These are phyloP conservation scores for Pontederia crassipes DNA, from an alignment of 176 grass and related monocot species.

Conservation along the genomic window DNA sequence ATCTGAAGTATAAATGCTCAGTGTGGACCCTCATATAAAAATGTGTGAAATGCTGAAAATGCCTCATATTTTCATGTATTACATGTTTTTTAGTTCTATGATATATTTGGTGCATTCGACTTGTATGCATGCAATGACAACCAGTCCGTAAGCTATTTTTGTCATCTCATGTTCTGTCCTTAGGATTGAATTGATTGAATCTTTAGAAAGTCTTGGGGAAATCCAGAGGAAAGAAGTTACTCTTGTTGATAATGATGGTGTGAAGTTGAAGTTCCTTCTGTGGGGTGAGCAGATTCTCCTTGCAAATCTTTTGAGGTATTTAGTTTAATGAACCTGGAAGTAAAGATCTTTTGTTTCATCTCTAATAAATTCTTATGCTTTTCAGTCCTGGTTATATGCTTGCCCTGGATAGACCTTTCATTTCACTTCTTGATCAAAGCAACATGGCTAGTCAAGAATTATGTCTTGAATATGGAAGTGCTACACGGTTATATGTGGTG, in stretches of 20 bases:
- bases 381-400: conserved; percentile 92
- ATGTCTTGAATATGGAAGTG: conserved; percentile 91
- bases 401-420: conserved; percentile 83
- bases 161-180: conserved; percentile 25
- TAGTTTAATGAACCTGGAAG: conserved; percentile 19
- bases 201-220: conserved; percentile 48
- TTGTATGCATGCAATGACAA: neutral
- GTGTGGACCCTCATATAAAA: neutral
- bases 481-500: conserved; percentile 74
- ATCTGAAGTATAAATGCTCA: neutral
- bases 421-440: conserved; percentile 36
- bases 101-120: too few relatives aligned
- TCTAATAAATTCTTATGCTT: conserved; percentile 16
- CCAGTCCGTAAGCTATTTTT: neutral
- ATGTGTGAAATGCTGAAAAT: neutral
- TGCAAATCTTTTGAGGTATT: conserved; percentile 90
- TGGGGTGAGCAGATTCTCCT: conserved; percentile 91
- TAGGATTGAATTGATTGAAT: conserved; percentile 75
- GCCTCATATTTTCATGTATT: too few relatives aligned
- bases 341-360: conserved; percentile 7
- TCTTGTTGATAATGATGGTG: conserved; percentile 65
- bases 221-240: conserved; percentile 59
- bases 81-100: too few relatives aligned
- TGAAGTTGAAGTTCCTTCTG: conserved; percentile 74
- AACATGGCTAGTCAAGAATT: conserved; percentile 44